Percentiles rank a stretch among this genome's conserved stretches.
Conservation (phyloP, 2,329 filamentous ascomycete genomes). For the Knufia fluminis region DNA sequence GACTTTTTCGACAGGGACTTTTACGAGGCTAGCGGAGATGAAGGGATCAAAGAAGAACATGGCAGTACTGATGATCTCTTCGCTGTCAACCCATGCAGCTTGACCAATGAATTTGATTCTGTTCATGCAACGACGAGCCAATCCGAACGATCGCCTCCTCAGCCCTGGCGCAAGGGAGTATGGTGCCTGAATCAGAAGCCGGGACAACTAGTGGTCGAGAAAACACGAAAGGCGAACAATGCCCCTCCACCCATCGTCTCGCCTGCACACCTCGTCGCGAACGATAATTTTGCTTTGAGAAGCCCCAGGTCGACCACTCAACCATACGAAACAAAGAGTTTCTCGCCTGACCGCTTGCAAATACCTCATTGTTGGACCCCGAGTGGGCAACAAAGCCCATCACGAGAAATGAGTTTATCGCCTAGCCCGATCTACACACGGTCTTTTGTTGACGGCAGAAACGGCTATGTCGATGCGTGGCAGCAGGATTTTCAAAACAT, state of each 20-base stretch:
- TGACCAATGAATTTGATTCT: slow-evolving; percentile 5
- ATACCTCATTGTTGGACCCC: slow-evolving; percentile 32
- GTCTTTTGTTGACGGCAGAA: slow-evolving; percentile 34
- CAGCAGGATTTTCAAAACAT: slow-evolving; percentile 46
- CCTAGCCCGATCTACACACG: slow-evolving; percentile 48
- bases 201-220: slow-evolving; percentile 30
- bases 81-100: slow-evolving; percentile 17
- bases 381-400: slow-evolving; percentile 30
- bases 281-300: slow-evolving; percentile 24
- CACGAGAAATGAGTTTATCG: slow-evolving; percentile 36
- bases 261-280: slow-evolving; percentile 14
- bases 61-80: slow-evolving; percentile 45
- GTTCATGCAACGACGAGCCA: slow-evolving; percentile 4
- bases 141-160: slow-evolving; percentile 33
- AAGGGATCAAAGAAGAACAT: slow-evolving; percentile 38
- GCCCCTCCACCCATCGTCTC: slow-evolving; percentile 28
- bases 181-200: slow-evolving; percentile 44
- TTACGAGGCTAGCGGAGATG: slow-evolving; percentile 38
- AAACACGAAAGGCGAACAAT: slow-evolving; percentile 14
- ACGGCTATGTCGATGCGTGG: slow-evolving; percentile 41
- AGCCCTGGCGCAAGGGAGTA: slow-evolving; percentile 47
- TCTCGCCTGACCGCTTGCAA: slow-evolving; percentile 26
- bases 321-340: slow-evolving; percentile 18
- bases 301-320: slow-evolving; percentile 13
- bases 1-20: slow-evolving; percentile 53